phyloP scores from a whole-genome alignment of 1,284 basidiomycete species.

The Hypsizygus ulmarius region DNA sequence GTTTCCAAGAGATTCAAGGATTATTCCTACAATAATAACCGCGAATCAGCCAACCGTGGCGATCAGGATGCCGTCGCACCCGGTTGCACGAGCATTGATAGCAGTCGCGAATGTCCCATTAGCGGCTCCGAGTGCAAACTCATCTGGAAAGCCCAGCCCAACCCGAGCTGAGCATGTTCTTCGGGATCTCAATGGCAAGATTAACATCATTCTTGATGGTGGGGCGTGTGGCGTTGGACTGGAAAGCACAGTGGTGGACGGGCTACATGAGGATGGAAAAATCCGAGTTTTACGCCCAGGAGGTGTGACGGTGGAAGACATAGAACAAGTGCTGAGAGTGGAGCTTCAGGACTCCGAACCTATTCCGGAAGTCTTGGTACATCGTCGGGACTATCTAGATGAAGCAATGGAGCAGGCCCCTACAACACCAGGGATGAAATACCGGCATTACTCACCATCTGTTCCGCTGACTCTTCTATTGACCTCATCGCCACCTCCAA shows the following conservation, averaged over 20 bases:
- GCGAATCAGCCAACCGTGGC: conserved; percentile 85
- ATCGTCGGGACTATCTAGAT: conserved; percentile 72
- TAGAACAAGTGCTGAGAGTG: conserved; percentile 59
- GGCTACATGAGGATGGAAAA: conserved; percentile 66
- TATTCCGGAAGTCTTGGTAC: conserved; percentile 64
- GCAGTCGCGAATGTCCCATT: conserved; percentile 73
- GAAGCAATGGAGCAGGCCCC: conserved; percentile 69
- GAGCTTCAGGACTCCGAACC: conserved; percentile 32
- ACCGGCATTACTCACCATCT: conserved; percentile 92
- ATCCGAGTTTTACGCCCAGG: conserved; percentile 89
- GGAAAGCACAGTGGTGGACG: conserved; percentile 96
- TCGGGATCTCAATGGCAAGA: conserved; percentile 72
- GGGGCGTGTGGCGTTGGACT: conserved; percentile 88
- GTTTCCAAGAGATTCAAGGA: conserved; percentile 69
- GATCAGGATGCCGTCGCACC: conserved; percentile 92
- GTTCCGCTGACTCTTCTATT: conserved; percentile 79
- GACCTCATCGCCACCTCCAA: conserved; percentile 44
- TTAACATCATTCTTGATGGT: conserved; percentile 89
- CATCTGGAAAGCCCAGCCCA: conserved; percentile 91
- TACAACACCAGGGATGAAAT: conserved; percentile 99
- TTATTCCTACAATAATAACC: conserved; percentile 68
- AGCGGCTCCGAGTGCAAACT: conserved; percentile 95
- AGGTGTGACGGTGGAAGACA: conserved; percentile 88
- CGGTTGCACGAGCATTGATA: conserved; percentile 90
- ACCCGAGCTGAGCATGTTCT: conserved; percentile 89